Evolutionary conservation across 768 basidiomycete species (phyloP), one percentile per base, ranked within the genome.

Genomic region (Phaeotremella skinneri): DNA sequence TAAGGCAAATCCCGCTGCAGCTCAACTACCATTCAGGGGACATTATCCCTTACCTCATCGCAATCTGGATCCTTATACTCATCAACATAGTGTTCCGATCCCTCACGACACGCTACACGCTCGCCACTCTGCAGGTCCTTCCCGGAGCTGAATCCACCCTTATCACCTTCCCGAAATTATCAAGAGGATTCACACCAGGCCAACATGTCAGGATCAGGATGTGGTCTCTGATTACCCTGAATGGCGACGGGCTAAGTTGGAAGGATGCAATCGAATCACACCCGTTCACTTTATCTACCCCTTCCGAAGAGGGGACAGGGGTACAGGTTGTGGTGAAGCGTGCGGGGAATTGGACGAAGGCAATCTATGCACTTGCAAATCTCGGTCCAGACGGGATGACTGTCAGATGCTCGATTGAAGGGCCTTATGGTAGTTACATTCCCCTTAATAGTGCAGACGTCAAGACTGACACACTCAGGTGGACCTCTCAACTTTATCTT

Each of bases 11-110:
- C 37, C 25, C 45, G 1, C 7, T 29, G 0, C 37, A 58, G 57
- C 61, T 66, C 29, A 66, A 66, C 49, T 66, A 66, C 57, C 64
- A 66, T 51, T 66, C 67, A 21, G 56, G 48, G 26, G 55, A 55
- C 31, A 56, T 62, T 23, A 49, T 69, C 25, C 67, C 67, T 1
- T 69, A 63, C 55, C 53, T 69, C 7, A 37, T 65, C 16, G 56
- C 62, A 27, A 55, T 65, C 45, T 58, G 59, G 49, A 41, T 37
- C 13, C 43, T 61, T 11, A 49, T 65, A 1, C 49, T 60, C 43
- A 37, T 63, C 57, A 69, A 66, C 54, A 63, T 47, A 25, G 27
- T 58, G 23, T 62, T 63, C 45, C 64, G 67, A 17, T 52, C 59
- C 26, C 4, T 66, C 31, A 63, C 67, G 11, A 61, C 59, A n/a